A percentile compares a stretch with the other conserved stretches of the same genome.
phyloP scores from a whole-genome alignment of 2,329 filamentous ascomycete species.

The Fusarium continuum region DNA sequence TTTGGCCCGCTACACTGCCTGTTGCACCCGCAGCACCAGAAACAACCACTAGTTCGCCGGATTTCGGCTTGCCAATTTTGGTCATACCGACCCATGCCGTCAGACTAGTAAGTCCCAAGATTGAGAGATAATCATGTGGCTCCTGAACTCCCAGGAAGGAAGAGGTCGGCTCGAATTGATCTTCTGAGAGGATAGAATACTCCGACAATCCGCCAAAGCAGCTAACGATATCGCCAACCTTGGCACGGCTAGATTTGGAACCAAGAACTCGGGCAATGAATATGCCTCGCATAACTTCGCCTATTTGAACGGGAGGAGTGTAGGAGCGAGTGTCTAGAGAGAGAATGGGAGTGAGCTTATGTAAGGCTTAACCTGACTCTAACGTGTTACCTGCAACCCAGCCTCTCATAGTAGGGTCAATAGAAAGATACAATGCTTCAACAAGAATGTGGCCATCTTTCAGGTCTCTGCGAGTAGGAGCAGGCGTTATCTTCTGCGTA shows the following conservation, averaged over 20 bases:
- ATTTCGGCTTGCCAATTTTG: conserved; percentile 71
- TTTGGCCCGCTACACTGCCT: conserved; percentile 78
- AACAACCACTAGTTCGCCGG: conserved; percentile 78
- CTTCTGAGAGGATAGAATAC: conserved; percentile 65
- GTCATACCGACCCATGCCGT: conserved; percentile 80
- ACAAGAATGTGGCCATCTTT: conserved; percentile 71
- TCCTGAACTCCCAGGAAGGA: conserved; percentile 53
- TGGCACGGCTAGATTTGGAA: conserved; percentile 63
- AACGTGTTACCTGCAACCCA: conserved; percentile 65
- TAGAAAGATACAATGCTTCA: conserved; percentile 68
- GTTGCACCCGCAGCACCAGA: conserved; percentile 81
- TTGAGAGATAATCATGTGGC: conserved; percentile 68
- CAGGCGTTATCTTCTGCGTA: conserved; percentile 58
- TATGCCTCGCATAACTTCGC: conserved; percentile 72
- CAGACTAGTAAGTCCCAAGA: conserved; percentile 71
- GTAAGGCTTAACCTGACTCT: not conserved
- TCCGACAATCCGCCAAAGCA: conserved; percentile 71
- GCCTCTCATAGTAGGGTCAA: conserved; percentile 78
- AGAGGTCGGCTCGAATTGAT: conserved; percentile 55
- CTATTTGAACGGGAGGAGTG: conserved; percentile 72
- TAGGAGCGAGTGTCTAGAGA: conserved; percentile 62
- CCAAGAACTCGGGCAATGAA: conserved; percentile 68
- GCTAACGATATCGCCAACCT: conserved; percentile 66
- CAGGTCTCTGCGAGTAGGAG: conserved; percentile 61
- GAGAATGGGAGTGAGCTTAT: not conserved